A percentile compares a stretch with the other conserved stretches of the same genome.
phyloP scores from a whole-genome alignment of 1,284 basidiomycete genomes.

The Phaffia rhodozyma region DNA sequence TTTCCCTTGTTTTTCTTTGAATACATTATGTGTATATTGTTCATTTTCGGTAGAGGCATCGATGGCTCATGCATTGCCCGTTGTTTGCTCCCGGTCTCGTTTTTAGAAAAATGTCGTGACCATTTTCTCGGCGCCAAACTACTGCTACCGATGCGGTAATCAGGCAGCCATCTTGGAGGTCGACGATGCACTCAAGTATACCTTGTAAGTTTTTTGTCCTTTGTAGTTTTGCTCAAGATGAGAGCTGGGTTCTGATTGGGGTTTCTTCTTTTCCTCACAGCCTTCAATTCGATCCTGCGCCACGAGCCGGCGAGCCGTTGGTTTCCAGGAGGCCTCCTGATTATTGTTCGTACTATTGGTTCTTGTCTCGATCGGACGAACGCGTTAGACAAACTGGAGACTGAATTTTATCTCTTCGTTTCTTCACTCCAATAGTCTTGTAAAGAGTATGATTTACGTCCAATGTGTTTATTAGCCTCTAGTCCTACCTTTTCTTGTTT shows the following conservation, averaged over 20 bases:
- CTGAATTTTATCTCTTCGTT: neutral
- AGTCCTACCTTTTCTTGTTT: too few relatives aligned
- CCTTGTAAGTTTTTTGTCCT: constrained; percentile 32
- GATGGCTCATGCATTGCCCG: neutral
- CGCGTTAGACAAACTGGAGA: neutral
- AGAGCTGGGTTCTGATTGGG: constrained; percentile 16
- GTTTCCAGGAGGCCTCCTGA: constrained; percentile 97
- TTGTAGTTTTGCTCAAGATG: neutral
- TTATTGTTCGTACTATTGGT: constrained; percentile 54
- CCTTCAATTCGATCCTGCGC: constrained; percentile 99
- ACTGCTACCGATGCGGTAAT: constrained; percentile 98
- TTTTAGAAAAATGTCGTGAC: constrained; percentile 74
- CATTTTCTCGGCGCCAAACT: constrained; percentile 98
- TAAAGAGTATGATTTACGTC: constrained; percentile 7
- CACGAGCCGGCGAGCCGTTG: constrained; percentile 92
- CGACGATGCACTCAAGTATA: constrained; percentile 57
- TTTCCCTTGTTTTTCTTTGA: constrained; percentile 5
- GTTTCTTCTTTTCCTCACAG: constrained; percentile 40
- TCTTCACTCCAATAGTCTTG: constrained; percentile 4
- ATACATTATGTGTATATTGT: constrained; percentile 6
- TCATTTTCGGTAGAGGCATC: neutral
- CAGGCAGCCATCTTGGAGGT: constrained; percentile 99
- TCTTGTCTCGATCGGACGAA: neutral
- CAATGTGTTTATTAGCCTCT: too few relatives aligned
- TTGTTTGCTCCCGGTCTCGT: neutral